Conservation (phyloP, 768 basidiomycete species). For the Cystobasidium onofrii region DNA sequence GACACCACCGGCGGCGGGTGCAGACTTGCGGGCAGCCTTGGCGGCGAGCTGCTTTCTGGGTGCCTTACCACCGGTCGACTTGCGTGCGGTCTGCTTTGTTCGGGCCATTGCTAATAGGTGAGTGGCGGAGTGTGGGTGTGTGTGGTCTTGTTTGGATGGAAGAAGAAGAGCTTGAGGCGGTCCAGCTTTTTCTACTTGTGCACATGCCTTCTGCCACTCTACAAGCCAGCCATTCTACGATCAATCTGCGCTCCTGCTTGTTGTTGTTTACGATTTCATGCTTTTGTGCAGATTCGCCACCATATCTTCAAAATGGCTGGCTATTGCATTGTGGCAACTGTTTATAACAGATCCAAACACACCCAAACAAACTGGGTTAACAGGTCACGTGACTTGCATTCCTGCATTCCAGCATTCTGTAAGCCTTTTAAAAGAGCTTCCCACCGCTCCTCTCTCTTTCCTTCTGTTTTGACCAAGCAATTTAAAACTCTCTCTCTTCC, state of each 20-base stretch:
- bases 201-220: too few relatives aligned
- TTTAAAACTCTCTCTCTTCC: constrained; percentile 6
- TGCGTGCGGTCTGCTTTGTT: constrained; percentile 53
- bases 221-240: background rate
- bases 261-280: too few relatives aligned
- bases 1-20: constrained; percentile 77
- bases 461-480: background rate
- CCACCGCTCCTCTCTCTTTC: background rate
- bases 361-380: background rate
- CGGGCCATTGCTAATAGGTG: constrained; percentile 32
- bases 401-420: too few relatives aligned
- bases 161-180: too few relatives aligned
- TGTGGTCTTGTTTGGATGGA: background rate
- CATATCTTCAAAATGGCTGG: too few relatives aligned
- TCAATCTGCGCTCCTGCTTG: background rate
- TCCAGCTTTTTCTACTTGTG: too few relatives aligned
- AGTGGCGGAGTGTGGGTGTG: constrained; percentile 7
- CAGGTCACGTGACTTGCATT: too few relatives aligned
- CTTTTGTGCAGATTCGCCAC: too few relatives aligned
- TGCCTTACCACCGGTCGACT: constrained; percentile 72
- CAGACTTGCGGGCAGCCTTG: constrained; percentile 77
- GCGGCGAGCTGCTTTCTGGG: constrained; percentile 91
- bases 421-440: background rate
- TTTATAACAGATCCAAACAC: background rate
- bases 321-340: background rate